Evolutionary conservation across 352 stramenopile genomes (phyloP), one percentile per base, ranked within the genome.

Genomic region (Phytophthora rubi): DNA sequence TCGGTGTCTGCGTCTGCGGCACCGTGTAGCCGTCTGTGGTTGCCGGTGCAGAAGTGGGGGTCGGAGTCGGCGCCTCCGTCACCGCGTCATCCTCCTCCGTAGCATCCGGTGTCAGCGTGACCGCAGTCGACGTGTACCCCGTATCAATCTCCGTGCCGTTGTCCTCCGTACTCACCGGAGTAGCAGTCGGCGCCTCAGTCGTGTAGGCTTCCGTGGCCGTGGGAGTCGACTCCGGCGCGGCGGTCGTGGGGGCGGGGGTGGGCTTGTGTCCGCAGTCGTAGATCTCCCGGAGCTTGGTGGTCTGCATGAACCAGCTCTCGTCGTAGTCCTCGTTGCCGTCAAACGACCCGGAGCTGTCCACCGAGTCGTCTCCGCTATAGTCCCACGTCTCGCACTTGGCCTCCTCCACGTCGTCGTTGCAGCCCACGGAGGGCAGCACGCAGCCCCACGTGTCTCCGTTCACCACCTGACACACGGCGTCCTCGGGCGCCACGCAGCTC

Each of bases 381-480:
- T 79, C 71, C 75, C 75, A 82, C 44, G 67, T 77, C 53, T 70
- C 57, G 21, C 75, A 82, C 32, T 23, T 39, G 33, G 33, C 21
- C 16, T 33, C 57, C 59, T 71, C 70, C 23, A 48, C 33, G 3
- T 52, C 59, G 26, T 37, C 33, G 28, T 63, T 68, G 56, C 75
- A 85, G 16, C 74, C 71, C 7, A 83, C 52, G 13, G 77, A 83
- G 1, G 80, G 77, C 37, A 87, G 68, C 21, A 79, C 76, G 21
- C 80, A 87, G 51, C 79, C 76, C 79, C 79, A 86, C 7, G 76
- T 77, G 48, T 71, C 61, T 18, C 62, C 56, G 6, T 70, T 66
- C 13, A 86, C 65, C 15, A 80, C 52, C 16, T 73, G 61, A 49
- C 79, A 86, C 28, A 70, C 54, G 1, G 79, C 76, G 42, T 83